phyloP scores from a whole-genome alignment of 129 eudicot genomes.

The Erigeron canadensis region DNA sequence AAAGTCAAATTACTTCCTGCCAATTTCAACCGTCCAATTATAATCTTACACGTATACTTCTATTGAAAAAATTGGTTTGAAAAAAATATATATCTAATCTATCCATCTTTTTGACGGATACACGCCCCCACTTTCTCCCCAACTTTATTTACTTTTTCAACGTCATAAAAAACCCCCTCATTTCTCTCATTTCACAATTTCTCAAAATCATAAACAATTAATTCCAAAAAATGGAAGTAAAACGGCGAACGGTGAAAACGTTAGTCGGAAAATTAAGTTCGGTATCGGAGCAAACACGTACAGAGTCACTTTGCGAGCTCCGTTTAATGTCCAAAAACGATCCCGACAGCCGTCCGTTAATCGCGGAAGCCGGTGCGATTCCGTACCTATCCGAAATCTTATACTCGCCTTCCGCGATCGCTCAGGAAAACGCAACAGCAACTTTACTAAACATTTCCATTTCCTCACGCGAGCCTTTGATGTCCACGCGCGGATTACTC shows the following conservation, averaged over 20 bases:
- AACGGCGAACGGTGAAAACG: constrained; percentile 48
- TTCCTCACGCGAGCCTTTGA: constrained; percentile 52
- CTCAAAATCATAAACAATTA: neutral
- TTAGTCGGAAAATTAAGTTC: constrained; percentile 65
- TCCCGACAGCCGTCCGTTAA: constrained; percentile 59
- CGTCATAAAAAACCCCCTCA: too few relatives aligned
- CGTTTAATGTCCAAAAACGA: constrained; percentile 78
- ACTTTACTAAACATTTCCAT: constrained; percentile 76
- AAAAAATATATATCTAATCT: too few relatives aligned
- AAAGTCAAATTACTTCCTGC: too few relatives aligned
- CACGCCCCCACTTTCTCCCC: too few relatives aligned
- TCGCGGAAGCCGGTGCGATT: constrained; percentile 68
- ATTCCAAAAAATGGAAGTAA: constrained; percentile 60
- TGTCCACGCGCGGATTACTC: constrained; percentile 73
- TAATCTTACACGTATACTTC: too few relatives aligned
- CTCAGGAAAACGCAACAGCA: constrained; percentile 84
- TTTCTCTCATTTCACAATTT: neutral
- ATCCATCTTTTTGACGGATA: too few relatives aligned
- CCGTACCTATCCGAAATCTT: constrained; percentile 72
- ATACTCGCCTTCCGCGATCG: constrained; percentile 46
- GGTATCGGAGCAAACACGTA: constrained; percentile 79
- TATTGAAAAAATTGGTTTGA: too few relatives aligned
- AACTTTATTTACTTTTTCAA: too few relatives aligned
- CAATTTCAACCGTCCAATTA: too few relatives aligned
- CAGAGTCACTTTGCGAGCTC: constrained; percentile 82